Conservation (phyloP, 2,329 filamentous ascomycete genomes). For the Stachybotrys echinatus region DNA sequence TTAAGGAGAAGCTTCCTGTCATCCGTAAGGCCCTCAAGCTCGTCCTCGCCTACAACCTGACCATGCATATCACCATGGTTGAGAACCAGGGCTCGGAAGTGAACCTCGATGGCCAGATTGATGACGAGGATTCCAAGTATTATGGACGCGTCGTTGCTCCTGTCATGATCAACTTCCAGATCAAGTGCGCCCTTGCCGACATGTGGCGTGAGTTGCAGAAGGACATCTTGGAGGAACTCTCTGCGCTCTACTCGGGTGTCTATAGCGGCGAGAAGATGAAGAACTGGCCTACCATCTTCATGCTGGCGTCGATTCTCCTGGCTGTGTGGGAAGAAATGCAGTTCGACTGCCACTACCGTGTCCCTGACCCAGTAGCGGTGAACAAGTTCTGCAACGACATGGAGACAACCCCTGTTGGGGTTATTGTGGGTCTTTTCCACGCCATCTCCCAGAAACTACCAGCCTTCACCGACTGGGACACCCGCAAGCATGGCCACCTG, state of each 20-base stretch:
- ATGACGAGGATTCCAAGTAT: conserved; percentile 81
- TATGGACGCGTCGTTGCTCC: conserved; percentile 86
- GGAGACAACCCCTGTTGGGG: conserved; percentile 92
- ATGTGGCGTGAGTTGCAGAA: conserved; percentile 98
- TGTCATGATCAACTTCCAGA: conserved; percentile 99
- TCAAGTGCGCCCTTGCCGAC: conserved; percentile 93
- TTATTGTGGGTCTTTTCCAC: conserved; percentile 94
- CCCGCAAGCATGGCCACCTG: conserved; percentile 80
- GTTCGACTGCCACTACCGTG: conserved; percentile 94
- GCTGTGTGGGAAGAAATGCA: conserved; percentile 99
- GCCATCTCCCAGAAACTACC: conserved; percentile 97
- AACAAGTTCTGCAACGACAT: conserved; percentile 96
- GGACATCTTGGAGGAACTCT: conserved; percentile 92
- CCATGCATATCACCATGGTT: conserved; percentile 89
- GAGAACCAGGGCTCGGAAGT: conserved; percentile 83
- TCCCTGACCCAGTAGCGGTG: conserved; percentile 76
- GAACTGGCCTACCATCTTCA: conserved; percentile 99
- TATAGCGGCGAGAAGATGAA: conserved; percentile 96
- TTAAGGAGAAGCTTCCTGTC: conserved; percentile 79
- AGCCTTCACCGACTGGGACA: conserved; percentile 90
- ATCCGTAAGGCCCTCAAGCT: conserved; percentile 95
- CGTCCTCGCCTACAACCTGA: conserved; percentile 92
- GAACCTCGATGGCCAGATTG: conserved; percentile 72
- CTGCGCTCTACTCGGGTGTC: conserved; percentile 88
- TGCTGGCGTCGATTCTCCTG: conserved; percentile 86